These are phyloP conservation scores for Biancaea sappan DNA, from an alignment of 306 rosid species.

Conservation along the genomic window DNA sequence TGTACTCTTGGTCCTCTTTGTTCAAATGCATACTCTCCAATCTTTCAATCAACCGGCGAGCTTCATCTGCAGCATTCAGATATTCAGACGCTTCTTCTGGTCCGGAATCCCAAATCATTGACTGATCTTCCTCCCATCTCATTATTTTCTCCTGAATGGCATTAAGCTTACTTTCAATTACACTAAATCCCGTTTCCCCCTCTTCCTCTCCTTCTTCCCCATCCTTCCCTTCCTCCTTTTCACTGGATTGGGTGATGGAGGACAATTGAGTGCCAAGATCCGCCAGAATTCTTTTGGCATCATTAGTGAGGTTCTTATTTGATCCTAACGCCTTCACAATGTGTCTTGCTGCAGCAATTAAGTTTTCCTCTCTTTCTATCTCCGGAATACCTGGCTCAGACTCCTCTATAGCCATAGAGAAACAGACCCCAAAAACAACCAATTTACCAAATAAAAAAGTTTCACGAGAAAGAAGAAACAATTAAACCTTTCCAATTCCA, in stretches of 20 bases:
- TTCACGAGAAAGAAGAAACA: no score
- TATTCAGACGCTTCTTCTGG: constrained; percentile 65
- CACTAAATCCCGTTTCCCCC: constrained; percentile 39
- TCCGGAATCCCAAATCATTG: constrained; percentile 79
- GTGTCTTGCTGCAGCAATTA: constrained; percentile 72
- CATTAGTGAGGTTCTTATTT: constrained; percentile 59
- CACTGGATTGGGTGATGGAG: constrained; percentile 40
- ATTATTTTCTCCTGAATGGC: constrained; percentile 62
- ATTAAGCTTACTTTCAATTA: constrained; percentile 45
- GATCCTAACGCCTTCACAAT: constrained; percentile 73
- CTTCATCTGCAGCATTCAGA: constrained; percentile 64
- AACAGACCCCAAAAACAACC: constrained; percentile 30
- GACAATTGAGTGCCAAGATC: constrained; percentile 75
- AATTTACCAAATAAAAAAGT: no score
- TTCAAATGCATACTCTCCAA: constrained; percentile 57
- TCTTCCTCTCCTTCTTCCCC: constrained; percentile 12
- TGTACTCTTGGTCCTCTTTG: constrained; percentile 53
- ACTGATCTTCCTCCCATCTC: constrained; percentile 78
- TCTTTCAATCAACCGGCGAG: constrained; percentile 53
- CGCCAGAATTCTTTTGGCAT: constrained; percentile 66
- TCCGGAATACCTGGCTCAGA: constrained; percentile 51
- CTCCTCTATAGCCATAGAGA: constrained; percentile 59
- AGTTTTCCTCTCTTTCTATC: constrained; percentile 64
- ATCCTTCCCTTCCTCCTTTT: constrained; percentile 41
- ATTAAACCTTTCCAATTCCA: constrained; percentile 33